Percentiles rank a stretch among this genome's conserved stretches.
Conservation (phyloP, 257 asterid species). For the Gentiana dahurica region DNA sequence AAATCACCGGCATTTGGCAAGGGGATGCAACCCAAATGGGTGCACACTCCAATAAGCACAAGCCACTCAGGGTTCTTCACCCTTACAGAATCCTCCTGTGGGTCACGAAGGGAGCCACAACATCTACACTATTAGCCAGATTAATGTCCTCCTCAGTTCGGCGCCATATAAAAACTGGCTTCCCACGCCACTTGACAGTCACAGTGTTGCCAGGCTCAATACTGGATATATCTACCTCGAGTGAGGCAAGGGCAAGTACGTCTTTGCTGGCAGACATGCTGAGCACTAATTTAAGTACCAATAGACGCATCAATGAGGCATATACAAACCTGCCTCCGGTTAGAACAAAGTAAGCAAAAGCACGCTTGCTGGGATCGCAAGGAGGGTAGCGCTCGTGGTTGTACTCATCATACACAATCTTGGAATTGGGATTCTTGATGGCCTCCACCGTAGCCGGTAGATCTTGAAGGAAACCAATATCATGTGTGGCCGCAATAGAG, state of each 20-base stretch:
- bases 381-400: constrained; percentile 77
- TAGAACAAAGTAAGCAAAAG: constrained; percentile 69
- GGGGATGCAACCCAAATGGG: constrained; percentile 80
- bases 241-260: constrained; percentile 79
- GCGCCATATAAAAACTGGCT: constrained; percentile 76
- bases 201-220: constrained; percentile 78
- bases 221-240: constrained; percentile 73
- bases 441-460: constrained; percentile 53
- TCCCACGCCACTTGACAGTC: constrained; percentile 89
- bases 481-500: constrained; percentile 27
- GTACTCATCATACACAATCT: constrained; percentile 58
- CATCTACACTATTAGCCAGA: constrained; percentile 59
- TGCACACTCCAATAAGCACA: constrained; percentile 68
- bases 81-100: constrained; percentile 66
- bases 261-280: constrained; percentile 84
- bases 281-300: constrained; percentile 65
- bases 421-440: constrained; percentile 59
- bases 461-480: constrained; percentile 20
- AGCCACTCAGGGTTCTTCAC: constrained; percentile 80
- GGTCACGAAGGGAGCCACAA: constrained; percentile 51
- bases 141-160: constrained; percentile 65
- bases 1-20: constrained; percentile 83
- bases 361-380: constrained; percentile 76
- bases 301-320: constrained; percentile 71
- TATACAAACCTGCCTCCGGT: constrained; percentile 80